Evolutionary conservation across 2,329 filamentous ascomycete species (phyloP).

Genomic region (Aspergillus sp.): DNA sequence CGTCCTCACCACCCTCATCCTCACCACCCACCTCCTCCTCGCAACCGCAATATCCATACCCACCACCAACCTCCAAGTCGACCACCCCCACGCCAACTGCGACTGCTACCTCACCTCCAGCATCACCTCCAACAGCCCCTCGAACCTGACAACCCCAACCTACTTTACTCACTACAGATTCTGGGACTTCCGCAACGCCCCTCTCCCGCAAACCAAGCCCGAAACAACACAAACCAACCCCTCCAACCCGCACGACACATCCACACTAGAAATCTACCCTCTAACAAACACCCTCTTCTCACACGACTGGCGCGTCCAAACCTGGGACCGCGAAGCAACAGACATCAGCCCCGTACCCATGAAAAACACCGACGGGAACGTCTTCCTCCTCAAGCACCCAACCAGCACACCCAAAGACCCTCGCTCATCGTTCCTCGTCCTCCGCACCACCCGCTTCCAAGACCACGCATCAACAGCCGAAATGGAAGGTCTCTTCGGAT

Average conservation of each 20-base stretch:
- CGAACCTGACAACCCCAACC: slow-evolving; percentile 39
- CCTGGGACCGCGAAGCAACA: slow-evolving; percentile 47
- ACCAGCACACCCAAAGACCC: slow-evolving; percentile 19
- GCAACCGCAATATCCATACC: neutral
- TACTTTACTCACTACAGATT: slow-evolving; percentile 56
- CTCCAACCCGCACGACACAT: neutral
- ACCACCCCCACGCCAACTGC: slow-evolving; percentile 30
- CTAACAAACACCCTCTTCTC: slow-evolving; percentile 38
- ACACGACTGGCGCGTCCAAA: slow-evolving; percentile 46
- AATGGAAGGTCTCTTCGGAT: slow-evolving; percentile 49
- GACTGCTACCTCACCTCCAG: slow-evolving; percentile 52
- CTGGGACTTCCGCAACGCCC: slow-evolving; percentile 53
- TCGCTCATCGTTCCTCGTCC: slow-evolving; percentile 41
- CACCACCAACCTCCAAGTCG: slow-evolving; percentile 7
- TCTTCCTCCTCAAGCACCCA: slow-evolving; percentile 45
- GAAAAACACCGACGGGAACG: slow-evolving; percentile 50
- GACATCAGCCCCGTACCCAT: slow-evolving; percentile 44
- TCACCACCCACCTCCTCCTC: neutral
- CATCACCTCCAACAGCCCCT: slow-evolving; percentile 47
- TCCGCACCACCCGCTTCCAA: slow-evolving; percentile 49
- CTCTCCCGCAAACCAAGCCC: slow-evolving; percentile 20
- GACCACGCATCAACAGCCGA: slow-evolving; percentile 52
- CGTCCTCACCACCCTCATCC: neutral
- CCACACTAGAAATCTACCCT: slow-evolving; percentile 22
- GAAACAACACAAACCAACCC: neutral